Conservation (phyloP, 2,329 filamentous ascomycete species). For the Herpotrichia juniperi region DNA sequence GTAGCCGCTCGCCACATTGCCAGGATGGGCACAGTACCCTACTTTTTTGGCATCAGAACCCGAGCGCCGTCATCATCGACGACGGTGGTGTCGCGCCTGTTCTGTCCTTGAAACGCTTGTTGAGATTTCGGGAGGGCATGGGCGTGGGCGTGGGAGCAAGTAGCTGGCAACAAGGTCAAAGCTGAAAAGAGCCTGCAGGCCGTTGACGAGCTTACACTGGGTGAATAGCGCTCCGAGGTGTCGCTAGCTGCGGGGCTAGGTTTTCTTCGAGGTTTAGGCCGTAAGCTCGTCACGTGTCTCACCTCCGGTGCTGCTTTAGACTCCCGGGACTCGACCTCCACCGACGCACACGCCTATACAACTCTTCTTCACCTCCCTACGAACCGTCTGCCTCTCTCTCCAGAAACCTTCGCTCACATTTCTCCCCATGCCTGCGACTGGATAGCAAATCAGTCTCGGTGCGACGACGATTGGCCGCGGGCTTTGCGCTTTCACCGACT, state of each 20-base stretch:
- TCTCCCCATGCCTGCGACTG: slow-evolving; percentile 17
- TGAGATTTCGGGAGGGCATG: neutral
- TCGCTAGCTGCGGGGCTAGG: neutral
- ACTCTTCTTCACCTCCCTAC: slow-evolving; percentile 7
- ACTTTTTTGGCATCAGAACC: slow-evolving; percentile 17
- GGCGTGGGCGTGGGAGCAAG: neutral
- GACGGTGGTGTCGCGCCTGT: slow-evolving; percentile 20
- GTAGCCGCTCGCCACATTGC: neutral
- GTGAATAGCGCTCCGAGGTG: neutral
- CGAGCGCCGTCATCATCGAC: slow-evolving; percentile 10
- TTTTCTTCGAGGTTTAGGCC: neutral
- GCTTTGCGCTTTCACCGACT: slow-evolving; percentile 20
- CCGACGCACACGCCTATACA: slow-evolving; percentile 3
- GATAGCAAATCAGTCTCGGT: slow-evolving; percentile 11
- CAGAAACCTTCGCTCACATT: too few relatives aligned
- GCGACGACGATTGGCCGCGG: slow-evolving; percentile 13
- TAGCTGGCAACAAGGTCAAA: neutral
- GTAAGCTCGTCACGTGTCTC: neutral
- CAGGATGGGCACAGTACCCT: slow-evolving; percentile 6
- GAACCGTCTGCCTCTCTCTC: slow-evolving; percentile 5
- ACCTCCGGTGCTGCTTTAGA: neutral
- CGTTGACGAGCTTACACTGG: neutral
- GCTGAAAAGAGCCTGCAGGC: neutral
- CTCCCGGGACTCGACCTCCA: slow-evolving; percentile 1
- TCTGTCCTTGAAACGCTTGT: slow-evolving; percentile 20